Percentiles rank a stretch among this genome's conserved stretches.
These are phyloP conservation scores for Drosera spatulata DNA, from an alignment of 179 eudicot genomes.

Conservation along the genomic window DNA sequence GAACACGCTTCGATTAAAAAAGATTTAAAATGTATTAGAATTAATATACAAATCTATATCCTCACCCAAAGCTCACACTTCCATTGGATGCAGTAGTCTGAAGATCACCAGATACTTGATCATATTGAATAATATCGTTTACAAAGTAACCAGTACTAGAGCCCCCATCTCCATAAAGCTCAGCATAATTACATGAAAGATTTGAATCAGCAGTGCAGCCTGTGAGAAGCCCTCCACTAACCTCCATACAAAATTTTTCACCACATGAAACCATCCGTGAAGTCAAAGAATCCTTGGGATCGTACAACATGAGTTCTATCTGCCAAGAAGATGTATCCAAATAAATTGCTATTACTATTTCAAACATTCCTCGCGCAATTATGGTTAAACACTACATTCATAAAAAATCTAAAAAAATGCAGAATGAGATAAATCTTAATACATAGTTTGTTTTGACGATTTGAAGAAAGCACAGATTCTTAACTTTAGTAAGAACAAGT, in stretches of 20 bases:
- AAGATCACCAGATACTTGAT: conserved; percentile 39
- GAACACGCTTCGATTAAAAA: no score
- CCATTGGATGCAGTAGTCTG: conserved; percentile 33
- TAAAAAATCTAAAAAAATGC: no score
- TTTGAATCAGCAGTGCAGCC: conserved; percentile 21
- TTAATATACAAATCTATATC: not conserved
- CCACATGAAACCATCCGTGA: conserved; percentile 18
- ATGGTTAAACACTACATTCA: not conserved
- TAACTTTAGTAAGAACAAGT: no score
- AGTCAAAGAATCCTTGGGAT: conserved; percentile 27
- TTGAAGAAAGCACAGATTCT: no score
- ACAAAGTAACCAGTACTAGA: conserved; percentile 37
- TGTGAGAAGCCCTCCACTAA: conserved; percentile 33
- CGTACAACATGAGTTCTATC: conserved; percentile 32
- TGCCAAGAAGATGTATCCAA: conserved; percentile 9
- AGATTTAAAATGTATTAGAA: no score
- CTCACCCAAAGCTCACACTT: conserved; percentile 31
- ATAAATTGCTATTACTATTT: not conserved
- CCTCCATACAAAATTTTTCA: conserved; percentile 27
- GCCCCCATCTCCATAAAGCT: conserved; percentile 34
- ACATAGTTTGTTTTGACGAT: no score
- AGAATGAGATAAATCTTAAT: no score
- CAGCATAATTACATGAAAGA: conserved; percentile 28
- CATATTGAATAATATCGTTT: conserved; percentile 31
- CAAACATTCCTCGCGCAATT: not conserved